Base-by-base conservation (phyloP, 352 stramenopile species). In the Globisporangium nodosum region DNA sequence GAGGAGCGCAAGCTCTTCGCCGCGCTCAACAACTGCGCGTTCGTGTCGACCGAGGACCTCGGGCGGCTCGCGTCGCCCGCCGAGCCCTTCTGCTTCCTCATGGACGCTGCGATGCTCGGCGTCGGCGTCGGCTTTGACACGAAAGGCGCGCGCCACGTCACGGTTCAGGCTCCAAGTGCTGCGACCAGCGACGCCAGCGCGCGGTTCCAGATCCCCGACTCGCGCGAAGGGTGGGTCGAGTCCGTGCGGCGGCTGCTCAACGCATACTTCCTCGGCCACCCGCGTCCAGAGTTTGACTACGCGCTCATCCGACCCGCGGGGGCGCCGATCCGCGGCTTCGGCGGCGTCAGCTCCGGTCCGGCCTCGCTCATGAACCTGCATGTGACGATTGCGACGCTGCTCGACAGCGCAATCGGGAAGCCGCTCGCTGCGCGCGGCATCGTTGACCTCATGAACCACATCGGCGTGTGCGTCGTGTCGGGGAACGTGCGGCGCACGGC, bases 121-220 rank as follows among this genome's bases (percentile, higher is more conserved):
- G 91, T 98, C 13, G 92, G 92, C 20, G 92, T 98, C 5, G 92
- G 92, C 2, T 98, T 98, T 64, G 92, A 98, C 69, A 97, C 90
- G 0, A 92, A 96, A 49, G 92, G 90, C 3, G 89, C 87, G 3
- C 74, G 71, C 0, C 81, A 85, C 43, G 47, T 96, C 33, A 55
- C 56, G 5, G 71, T 90, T 0, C 68, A 65, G 35, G 16, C 8
- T 11, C 37, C 30, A 66, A 81, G 15, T 69, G 55, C 13, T 58
- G 71, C 37, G 52, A 65, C 21, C 11, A 20, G 55, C 20, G 2
- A 51, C 60, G 18, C 53, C 63, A 13, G 56, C 49, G 11, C 24
- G 69, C 20, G 43, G 12, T 82, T 66, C 50, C 49, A 65, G 18
- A 66, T 91, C 12, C 71, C 78, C 8, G 81, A 91, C 66, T 87